Evolutionary conservation across 2,329 filamentous ascomycete genomes (phyloP).

Genomic region (Cadophora luteo-olivacea): DNA sequence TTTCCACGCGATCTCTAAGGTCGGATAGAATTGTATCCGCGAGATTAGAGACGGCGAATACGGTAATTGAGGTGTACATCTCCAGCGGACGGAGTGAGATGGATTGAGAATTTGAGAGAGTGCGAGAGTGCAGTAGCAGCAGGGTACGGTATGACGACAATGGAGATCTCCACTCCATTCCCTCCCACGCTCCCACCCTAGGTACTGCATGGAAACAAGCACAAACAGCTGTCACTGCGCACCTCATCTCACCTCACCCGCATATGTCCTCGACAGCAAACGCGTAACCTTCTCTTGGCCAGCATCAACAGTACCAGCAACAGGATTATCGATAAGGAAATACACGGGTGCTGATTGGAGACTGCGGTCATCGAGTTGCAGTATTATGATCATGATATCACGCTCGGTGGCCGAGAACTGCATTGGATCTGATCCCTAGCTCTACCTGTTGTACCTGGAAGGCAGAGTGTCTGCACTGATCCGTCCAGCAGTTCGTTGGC

Average conservation of each 20-base stretch:
- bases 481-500: too few relatives aligned
- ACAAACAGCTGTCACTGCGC: neutral
- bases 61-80: neutral
- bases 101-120: too few relatives aligned
- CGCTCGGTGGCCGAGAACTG: slow-evolving; percentile 15
- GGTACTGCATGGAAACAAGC: neutral
- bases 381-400: neutral
- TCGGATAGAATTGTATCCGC: neutral
- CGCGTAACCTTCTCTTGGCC: slow-evolving; percentile 20
- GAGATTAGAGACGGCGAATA: neutral
- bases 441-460: too few relatives aligned
- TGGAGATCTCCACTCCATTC: neutral
- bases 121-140: neutral
- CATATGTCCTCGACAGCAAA: neutral
- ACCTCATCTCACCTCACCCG: neutral
- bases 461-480: too few relatives aligned
- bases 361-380: neutral
- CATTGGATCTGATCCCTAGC: neutral
- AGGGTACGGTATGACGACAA: neutral
- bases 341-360: neutral
- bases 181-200: too few relatives aligned
- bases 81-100: neutral
- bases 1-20: too few relatives aligned
- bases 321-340: neutral
- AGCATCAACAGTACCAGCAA: neutral